A percentile compares a stretch with the other conserved stretches of the same genome.
Conservation (phyloP, 805 yeast genomes). For the Lipomyces orientalis region DNA sequence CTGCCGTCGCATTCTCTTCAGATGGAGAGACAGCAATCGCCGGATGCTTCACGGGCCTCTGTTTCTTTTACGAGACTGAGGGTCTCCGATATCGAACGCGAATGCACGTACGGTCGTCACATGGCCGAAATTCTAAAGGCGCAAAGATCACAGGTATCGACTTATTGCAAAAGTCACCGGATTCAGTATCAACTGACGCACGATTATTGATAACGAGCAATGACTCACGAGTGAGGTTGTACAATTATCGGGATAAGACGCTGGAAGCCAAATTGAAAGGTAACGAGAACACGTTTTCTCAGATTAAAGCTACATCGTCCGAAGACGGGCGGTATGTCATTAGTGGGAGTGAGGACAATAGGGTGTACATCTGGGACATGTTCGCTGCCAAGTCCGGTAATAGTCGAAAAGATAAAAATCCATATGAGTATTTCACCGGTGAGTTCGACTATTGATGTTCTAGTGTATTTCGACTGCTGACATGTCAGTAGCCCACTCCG, state of each 20-base stretch:
- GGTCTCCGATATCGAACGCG: constrained; percentile 62
- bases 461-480: constrained; percentile 59
- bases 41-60: constrained; percentile 81
- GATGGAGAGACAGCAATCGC: constrained; percentile 61
- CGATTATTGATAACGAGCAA: constrained; percentile 72
- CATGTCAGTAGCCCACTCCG: constrained; percentile 77
- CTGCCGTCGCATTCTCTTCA: constrained; percentile 77
- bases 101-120: constrained; percentile 48
- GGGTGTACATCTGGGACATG: constrained; percentile 81
- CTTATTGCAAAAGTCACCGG: constrained; percentile 40
- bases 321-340: constrained; percentile 65
- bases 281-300: constrained; percentile 69
- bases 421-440: constrained; percentile 36
- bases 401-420: constrained; percentile 38
- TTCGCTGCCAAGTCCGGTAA: constrained; percentile 28
- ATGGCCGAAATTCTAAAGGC: constrained; percentile 48
- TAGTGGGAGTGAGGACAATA: constrained; percentile 86
- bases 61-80: constrained; percentile 64
- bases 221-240: constrained; percentile 77
- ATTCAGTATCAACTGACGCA: constrained; percentile 45
- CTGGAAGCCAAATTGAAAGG: constrained; percentile 78
- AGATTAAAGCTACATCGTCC: constrained; percentile 68
- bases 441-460: constrained; percentile 10
- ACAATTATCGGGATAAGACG: constrained; percentile 59
- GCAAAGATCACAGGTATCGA: constrained; percentile 80